Base-by-base conservation (phyloP, 805 yeast species). In the Cyberlindnera americana region DNA sequence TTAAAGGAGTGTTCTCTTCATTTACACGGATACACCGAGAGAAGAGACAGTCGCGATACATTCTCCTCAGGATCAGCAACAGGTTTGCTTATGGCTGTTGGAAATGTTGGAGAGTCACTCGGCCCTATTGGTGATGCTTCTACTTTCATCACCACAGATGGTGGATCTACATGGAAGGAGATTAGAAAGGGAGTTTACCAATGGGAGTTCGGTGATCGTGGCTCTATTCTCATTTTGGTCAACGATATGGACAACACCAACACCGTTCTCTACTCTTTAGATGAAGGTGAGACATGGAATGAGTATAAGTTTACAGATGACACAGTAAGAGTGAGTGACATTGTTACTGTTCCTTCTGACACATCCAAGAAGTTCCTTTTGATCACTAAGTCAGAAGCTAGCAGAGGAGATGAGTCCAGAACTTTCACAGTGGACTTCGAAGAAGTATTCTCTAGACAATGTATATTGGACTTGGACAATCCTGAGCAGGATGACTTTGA, bases 171-270 rank as follows among this genome's bases (percentile, higher is more conserved):
- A 2, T 93, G 99, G 98, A 75, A 60, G 36, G 95, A 87, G 60
- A 66, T 91, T 22, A 70, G 63, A 38, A 77, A 83, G 46, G 93
- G 95, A 2, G 73, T 77, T 1, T 74, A 75, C 53, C 83, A 84
- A 77, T 93, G 98, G 98, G 98, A 90, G 60, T 93, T 70, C 60
- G 98, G 98, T 46, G 99, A 93, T 61, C 85, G 87, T 48, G 99
- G 99, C 11, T 81, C 95, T 1, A 73, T 93, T 29, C 62, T 93
- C 38, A 87, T 86, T 1, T 60, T 90, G 33, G 90, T 83, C 3
- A 70, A 78, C 29, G 76, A 75, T 13, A 65, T 60, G 3, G 77
- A 73, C 16, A 64, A 65, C 10, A 81, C 96, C 0, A 70, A 86
- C 45, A 59, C 65, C 1, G 38, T 91, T 2, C 49, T 62, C 1